These are phyloP conservation scores for Malassezia psittaci DNA, from an alignment of 1,284 basidiomycete genomes.

Conservation along the genomic window DNA sequence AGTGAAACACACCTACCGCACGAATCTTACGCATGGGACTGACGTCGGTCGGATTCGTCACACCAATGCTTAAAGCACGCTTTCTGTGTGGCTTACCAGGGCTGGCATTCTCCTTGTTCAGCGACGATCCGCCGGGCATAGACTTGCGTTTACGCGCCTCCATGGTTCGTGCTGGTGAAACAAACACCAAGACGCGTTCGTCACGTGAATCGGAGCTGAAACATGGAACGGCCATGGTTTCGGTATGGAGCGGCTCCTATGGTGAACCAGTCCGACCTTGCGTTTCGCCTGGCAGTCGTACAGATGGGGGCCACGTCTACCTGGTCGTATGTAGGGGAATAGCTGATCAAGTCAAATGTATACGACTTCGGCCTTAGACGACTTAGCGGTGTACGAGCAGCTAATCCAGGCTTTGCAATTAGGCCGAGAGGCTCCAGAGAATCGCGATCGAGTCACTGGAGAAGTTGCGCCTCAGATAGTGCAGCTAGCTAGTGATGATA, in stretches of 20 bases:
- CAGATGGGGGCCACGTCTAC: constrained; percentile 33
- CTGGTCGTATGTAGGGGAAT: constrained; percentile 20
- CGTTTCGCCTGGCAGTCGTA: constrained; percentile 32
- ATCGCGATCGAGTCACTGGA: constrained; percentile 6
- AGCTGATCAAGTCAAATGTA: constrained; percentile 27
- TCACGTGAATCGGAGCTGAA: constrained; percentile 4
- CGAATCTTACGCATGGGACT: neutral
- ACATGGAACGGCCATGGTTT: constrained; percentile 11
- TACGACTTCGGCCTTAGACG: constrained; percentile 14
- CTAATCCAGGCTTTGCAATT: constrained; percentile 21
- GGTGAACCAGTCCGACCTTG: constrained; percentile 38
- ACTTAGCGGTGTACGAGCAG: constrained; percentile 19
- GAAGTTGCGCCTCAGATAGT: constrained; percentile 55
- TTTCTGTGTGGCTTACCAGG: neutral
- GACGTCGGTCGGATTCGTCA: neutral
- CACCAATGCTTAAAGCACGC: constrained; percentile 6
- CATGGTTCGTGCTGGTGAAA: constrained; percentile 1
- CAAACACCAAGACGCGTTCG: neutral
- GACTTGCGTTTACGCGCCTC: constrained; percentile 8
- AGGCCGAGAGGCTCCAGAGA: constrained; percentile 18
- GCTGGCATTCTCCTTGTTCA: constrained; percentile 3
- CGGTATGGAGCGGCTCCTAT: constrained; percentile 32
- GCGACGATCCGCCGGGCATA: constrained; percentile 1
- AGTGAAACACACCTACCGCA: neutral
- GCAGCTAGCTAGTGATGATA: constrained; percentile 62